These are phyloP conservation scores for Claviceps fusiformis DNA, from an alignment of 2,329 filamentous ascomycete species.

Conservation along the genomic window DNA sequence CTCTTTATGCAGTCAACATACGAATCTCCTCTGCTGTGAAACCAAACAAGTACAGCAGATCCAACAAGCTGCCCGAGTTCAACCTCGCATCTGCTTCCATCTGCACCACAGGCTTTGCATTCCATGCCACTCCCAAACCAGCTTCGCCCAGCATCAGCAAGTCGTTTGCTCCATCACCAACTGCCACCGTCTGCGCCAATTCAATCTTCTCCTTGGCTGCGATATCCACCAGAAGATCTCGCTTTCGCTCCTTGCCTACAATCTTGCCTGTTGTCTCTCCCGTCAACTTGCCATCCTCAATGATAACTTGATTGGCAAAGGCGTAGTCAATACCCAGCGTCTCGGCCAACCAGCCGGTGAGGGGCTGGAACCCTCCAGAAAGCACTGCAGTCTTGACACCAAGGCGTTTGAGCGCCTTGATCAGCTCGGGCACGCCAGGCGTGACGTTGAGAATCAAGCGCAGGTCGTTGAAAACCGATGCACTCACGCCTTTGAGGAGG, in stretches of 20 bases:
- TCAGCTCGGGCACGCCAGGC: slow-evolving; percentile 61
- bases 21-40: slow-evolving; percentile 48
- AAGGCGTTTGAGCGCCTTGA: slow-evolving; percentile 59
- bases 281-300: slow-evolving; percentile 49
- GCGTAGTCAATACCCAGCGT: slow-evolving; percentile 78
- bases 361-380: slow-evolving; percentile 80
- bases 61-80: slow-evolving; percentile 56
- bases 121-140: slow-evolving; percentile 68
- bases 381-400: slow-evolving; percentile 83
- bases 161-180: slow-evolving; percentile 76
- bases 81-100: slow-evolving; percentile 59
- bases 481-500: slow-evolving; percentile 68
- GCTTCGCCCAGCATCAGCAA: slow-evolving; percentile 65
- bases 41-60: slow-evolving; percentile 63
- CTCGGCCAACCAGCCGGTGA: slow-evolving; percentile 74
- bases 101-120: slow-evolving; percentile 73
- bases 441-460: slow-evolving; percentile 67
- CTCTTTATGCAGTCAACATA: slow-evolving; percentile 10
- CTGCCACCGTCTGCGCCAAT: slow-evolving; percentile 54
- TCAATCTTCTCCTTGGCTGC: slow-evolving; percentile 52
- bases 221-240: slow-evolving; percentile 56
- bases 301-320: slow-evolving; percentile 70
- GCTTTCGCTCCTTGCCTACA: slow-evolving; percentile 64
- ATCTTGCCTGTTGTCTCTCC: slow-evolving; percentile 61
- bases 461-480: slow-evolving; percentile 65